Conservation (phyloP, 306 rosid genomes). For the Oemleria cerasiformis region DNA sequence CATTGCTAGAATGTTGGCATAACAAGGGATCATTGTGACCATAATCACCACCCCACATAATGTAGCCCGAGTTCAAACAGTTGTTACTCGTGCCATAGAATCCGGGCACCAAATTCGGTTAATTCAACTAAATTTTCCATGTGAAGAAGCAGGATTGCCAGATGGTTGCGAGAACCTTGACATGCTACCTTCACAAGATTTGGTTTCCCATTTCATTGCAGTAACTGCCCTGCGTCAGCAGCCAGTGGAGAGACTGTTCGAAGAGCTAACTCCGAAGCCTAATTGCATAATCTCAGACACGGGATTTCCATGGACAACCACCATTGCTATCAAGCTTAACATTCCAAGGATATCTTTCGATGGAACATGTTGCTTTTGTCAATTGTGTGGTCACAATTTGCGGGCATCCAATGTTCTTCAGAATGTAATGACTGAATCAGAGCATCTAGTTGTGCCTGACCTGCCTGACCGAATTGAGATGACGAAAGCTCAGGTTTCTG, state of each 20-base stretch:
- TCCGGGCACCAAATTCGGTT: slow-evolving; percentile 21
- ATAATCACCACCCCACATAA: slow-evolving; percentile 30
- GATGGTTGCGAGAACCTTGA: slow-evolving; percentile 56
- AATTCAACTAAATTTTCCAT: slow-evolving; percentile 22
- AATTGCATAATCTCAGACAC: slow-evolving; percentile 62
- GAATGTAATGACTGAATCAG: neutral
- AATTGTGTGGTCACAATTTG: neutral
- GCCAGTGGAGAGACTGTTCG: slow-evolving; percentile 34
- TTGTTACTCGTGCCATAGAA: slow-evolving; percentile 18
- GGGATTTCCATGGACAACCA: slow-evolving; percentile 33
- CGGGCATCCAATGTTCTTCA: neutral
- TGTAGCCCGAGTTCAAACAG: slow-evolving; percentile 17
- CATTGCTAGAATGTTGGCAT: slow-evolving; percentile 32
- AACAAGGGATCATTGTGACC: slow-evolving; percentile 18
- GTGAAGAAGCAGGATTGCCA: slow-evolving; percentile 39
- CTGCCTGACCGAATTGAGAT: slow-evolving; percentile 15
- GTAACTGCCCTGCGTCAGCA: slow-evolving; percentile 29
- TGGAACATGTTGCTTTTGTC: neutral
- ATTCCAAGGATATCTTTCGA: slow-evolving; percentile 21
- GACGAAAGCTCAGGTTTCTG: slow-evolving; percentile 8
- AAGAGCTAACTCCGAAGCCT: slow-evolving; percentile 40
- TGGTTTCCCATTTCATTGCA: slow-evolving; percentile 26
- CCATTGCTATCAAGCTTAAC: slow-evolving; percentile 7
- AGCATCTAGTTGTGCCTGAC: slow-evolving; percentile 13
- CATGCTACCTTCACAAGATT: slow-evolving; percentile 41